These are phyloP conservation scores for Plasmopara muralis DNA, from an alignment of 352 stramenopile genomes.

Conservation along the genomic window DNA sequence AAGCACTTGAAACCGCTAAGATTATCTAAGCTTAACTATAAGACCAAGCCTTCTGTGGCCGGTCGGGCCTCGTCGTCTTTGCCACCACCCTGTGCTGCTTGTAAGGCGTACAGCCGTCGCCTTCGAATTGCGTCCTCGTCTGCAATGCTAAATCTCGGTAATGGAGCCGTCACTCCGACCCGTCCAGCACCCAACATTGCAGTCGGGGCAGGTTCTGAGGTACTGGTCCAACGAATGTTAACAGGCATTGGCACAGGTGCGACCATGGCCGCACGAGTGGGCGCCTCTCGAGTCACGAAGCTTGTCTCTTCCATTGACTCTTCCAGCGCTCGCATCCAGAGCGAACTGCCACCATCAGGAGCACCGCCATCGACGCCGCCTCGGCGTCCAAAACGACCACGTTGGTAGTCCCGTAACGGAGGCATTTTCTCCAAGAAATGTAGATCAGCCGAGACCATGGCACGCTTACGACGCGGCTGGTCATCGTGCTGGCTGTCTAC, in stretches of 20 bases:
- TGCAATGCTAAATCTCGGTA: constrained; percentile 9
- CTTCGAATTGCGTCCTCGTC: constrained; percentile 15
- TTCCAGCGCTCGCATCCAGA: constrained; percentile 59
- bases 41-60: constrained; percentile 24
- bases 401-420: constrained; percentile 51
- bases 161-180: constrained; percentile 1
- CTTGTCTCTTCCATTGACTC: constrained; percentile 64
- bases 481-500: constrained; percentile 3
- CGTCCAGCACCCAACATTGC: background rate
- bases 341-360: constrained; percentile 16
- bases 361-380: constrained; percentile 56
- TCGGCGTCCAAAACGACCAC: constrained; percentile 45
- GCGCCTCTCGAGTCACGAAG: constrained; percentile 46
- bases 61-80: constrained; percentile 52
- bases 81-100: constrained; percentile 18
- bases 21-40: background rate
- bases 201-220: background rate
- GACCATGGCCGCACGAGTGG: constrained; percentile 35
- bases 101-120: constrained; percentile 24
- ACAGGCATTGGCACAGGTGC: constrained; percentile 27
- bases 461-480: constrained; percentile 38
- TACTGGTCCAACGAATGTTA: background rate
- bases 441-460: constrained; percentile 41
- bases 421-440: constrained; percentile 66
- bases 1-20: no score